These are phyloP conservation scores for Schizophyllum amplum DNA, from an alignment of 1,284 basidiomycete species.

Conservation along the genomic window DNA sequence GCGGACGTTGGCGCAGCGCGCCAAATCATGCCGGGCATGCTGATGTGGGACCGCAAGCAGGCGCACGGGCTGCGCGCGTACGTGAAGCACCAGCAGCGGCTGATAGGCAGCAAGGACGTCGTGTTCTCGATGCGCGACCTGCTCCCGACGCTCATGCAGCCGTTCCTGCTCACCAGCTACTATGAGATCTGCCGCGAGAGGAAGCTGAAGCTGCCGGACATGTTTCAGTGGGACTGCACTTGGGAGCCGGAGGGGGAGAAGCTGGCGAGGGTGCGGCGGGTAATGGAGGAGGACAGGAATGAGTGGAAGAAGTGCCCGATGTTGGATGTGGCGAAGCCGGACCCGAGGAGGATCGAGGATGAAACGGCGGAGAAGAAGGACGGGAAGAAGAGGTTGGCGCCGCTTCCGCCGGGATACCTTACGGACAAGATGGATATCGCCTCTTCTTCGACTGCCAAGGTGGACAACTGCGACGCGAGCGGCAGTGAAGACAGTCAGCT, in stretches of 20 bases:
- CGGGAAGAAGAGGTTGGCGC: background rate
- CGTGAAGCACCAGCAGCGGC: conserved; percentile 12
- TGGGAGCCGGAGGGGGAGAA: conserved; percentile 14
- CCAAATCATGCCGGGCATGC: conserved; percentile 15
- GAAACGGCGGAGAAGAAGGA: background rate
- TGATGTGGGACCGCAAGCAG: conserved; percentile 13
- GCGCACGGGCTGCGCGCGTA: conserved; percentile 10
- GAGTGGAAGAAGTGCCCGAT: background rate
- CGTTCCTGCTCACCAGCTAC: conserved; percentile 15
- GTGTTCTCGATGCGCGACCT: conserved; percentile 13
- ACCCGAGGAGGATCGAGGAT: background rate
- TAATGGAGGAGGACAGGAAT: conserved; percentile 6
- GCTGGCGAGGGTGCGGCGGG: conserved; percentile 5
- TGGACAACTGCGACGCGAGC: no score
- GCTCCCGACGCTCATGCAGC: conserved; percentile 15
- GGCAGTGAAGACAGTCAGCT: no score
- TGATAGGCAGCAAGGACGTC: conserved; percentile 11
- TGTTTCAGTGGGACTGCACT: conserved; percentile 15
- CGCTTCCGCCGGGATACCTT: background rate
- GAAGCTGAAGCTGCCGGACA: conserved; percentile 13
- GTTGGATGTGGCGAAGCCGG: background rate
- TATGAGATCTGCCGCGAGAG: conserved; percentile 16
- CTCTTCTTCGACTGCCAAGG: no score
- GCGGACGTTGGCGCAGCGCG: conserved; percentile 7
- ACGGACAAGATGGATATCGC: background rate